These are phyloP conservation scores for Trichaptum fuscoviolaceum DNA, from an alignment of 768 basidiomycete species.

Conservation along the genomic window DNA sequence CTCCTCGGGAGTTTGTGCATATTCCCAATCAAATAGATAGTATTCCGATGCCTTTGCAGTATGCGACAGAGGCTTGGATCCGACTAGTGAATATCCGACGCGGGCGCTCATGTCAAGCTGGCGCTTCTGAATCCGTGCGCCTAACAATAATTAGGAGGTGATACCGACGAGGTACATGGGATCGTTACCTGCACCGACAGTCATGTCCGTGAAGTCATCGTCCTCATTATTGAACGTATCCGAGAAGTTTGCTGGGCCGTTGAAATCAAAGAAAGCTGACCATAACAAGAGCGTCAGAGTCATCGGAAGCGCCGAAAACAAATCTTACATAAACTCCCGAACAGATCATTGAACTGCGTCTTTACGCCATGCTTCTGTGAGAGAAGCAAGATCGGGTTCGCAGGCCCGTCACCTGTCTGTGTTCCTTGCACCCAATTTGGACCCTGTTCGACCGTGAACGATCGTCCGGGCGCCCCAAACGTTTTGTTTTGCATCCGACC, in stretches of 20 bases:
- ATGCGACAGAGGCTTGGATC: slow-evolving; percentile 37
- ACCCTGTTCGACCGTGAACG: slow-evolving; percentile 43
- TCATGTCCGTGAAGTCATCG: slow-evolving; percentile 36
- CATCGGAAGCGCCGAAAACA: slow-evolving; percentile 31
- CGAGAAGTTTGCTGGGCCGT: slow-evolving; percentile 43
- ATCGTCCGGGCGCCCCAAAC: slow-evolving; percentile 35
- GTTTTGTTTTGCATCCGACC: slow-evolving; percentile 49
- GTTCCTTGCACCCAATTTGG: slow-evolving; percentile 38
- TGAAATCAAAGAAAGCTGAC: slow-evolving; percentile 50
- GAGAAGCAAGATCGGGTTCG: slow-evolving; percentile 57
- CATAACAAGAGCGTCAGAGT: slow-evolving; percentile 17
- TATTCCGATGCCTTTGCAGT: slow-evolving; percentile 54
- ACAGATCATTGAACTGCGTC: slow-evolving; percentile 34
- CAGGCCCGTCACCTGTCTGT: slow-evolving; percentile 40
- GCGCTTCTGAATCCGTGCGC: slow-evolving; percentile 36
- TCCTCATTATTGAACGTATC: slow-evolving; percentile 38
- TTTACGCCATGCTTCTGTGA: slow-evolving; percentile 50
- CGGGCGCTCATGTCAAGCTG: slow-evolving; percentile 51
- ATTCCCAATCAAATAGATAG: slow-evolving; percentile 47
- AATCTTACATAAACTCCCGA: slow-evolving; percentile 20
- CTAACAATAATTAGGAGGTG: slow-evolving; percentile 21
- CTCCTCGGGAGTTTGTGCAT: slow-evolving; percentile 56
- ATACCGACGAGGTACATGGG: not conserved
- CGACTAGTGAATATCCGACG: slow-evolving; percentile 48
- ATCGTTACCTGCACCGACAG: slow-evolving; percentile 40